Conservation (phyloP, 1,139 yeast species). For the Citeromyces siamensis region DNA sequence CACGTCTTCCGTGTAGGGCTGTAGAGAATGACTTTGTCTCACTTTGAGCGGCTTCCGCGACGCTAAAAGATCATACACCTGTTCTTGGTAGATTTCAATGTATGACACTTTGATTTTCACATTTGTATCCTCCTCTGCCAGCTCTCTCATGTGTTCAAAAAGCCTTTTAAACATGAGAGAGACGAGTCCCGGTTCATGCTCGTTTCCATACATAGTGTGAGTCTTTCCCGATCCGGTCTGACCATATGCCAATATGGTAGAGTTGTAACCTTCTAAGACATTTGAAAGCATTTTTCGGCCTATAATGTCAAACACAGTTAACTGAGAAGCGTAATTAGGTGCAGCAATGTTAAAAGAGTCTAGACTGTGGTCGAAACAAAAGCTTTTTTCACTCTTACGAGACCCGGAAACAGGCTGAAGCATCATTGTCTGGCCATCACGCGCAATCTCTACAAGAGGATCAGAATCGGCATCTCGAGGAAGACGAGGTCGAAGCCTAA, state of each 20-base stretch:
- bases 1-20: constrained; percentile 62
- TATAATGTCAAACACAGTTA: constrained; percentile 32
- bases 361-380: constrained; percentile 44
- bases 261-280: constrained; percentile 57
- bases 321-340: constrained; percentile 31
- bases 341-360: constrained; percentile 37
- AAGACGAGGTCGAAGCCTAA: constrained; percentile 13
- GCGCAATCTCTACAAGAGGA: constrained; percentile 3
- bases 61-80: constrained; percentile 42
- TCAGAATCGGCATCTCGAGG: constrained; percentile 7
- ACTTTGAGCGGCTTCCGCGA: constrained; percentile 25
- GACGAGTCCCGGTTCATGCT: constrained; percentile 37
- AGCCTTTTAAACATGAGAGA: constrained; percentile 46
- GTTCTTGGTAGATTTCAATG: constrained; percentile 65
- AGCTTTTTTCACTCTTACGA: constrained; percentile 18
- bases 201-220: constrained; percentile 58
- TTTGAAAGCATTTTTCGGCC: constrained; percentile 54
- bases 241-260: constrained; percentile 69
- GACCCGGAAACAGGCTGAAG: constrained; percentile 1
- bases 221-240: constrained; percentile 73
- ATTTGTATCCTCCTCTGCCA: constrained; percentile 24
- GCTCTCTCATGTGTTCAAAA: constrained; percentile 28
- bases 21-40: constrained; percentile 36
- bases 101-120: constrained; percentile 49
- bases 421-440: constrained; percentile 3